These are phyloP conservation scores for Citrus sp. DNA, from an alignment of 345 rosid genomes.

Conservation along the genomic window DNA sequence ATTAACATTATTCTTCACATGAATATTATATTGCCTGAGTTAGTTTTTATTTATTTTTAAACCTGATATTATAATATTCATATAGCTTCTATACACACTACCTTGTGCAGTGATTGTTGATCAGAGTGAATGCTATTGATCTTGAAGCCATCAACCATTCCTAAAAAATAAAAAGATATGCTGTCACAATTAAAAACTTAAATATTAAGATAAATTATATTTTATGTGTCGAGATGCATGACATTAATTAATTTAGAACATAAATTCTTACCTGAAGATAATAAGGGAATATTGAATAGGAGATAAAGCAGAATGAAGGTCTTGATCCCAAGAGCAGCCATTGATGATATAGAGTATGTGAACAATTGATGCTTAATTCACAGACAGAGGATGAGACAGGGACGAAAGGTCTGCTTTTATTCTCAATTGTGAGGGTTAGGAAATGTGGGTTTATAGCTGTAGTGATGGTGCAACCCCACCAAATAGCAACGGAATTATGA, in stretches of 20 bases:
- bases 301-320: conserved; percentile 36
- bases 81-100: neutral
- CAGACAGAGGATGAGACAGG: conserved; percentile 18
- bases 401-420: conserved; percentile 21
- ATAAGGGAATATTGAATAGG: conserved; percentile 26
- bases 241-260: neutral
- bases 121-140: conserved; percentile 22
- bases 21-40: too few species aligned
- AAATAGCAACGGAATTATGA: conserved; percentile 40
- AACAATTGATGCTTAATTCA: neutral
- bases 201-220: too few species aligned
- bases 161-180: conserved; percentile 14
- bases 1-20: too few species aligned
- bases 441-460: conserved; percentile 20
- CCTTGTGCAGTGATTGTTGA: conserved; percentile 28
- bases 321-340: conserved; percentile 40
- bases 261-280: conserved; percentile 28
- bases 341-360: conserved; percentile 8
- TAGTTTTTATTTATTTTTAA: too few species aligned
- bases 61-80: neutral
- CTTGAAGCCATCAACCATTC: conserved; percentile 34
- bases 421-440: conserved; percentile 8
- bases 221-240: too few species aligned
- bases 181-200: neutral
- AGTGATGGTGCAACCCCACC: conserved; percentile 40